phyloP scores from a whole-genome alignment of 768 basidiomycete genomes.

The Tricholoma bakamatsutake region DNA sequence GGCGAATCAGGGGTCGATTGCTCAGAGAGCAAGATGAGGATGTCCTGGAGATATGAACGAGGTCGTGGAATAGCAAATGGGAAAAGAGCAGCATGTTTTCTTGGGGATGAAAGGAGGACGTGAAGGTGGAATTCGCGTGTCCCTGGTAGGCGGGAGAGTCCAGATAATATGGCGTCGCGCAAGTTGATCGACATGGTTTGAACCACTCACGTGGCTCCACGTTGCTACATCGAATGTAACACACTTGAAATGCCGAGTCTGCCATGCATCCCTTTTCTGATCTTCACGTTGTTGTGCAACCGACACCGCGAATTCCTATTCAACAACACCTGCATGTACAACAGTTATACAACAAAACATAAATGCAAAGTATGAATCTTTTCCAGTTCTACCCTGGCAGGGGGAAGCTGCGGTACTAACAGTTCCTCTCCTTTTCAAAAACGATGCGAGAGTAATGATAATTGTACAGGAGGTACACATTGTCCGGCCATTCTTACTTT shows the following conservation, averaged over 20 bases:
- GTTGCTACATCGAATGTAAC: no score
- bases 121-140: constrained; percentile 71
- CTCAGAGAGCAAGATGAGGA: constrained; percentile 72
- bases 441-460: neutral
- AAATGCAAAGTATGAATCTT: no score
- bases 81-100: constrained; percentile 64
- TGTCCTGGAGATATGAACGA: constrained; percentile 65
- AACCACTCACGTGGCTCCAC: neutral
- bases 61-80: constrained; percentile 68
- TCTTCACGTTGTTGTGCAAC: no score
- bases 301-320: no score
- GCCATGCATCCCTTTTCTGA: no score
- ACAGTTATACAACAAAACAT: no score
- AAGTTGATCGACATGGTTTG: constrained; percentile 29
- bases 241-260: no score
- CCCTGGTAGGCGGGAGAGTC: constrained; percentile 54
- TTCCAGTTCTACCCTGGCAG: no score
- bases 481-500: neutral
- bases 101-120: constrained; percentile 61
- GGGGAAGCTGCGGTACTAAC: no score
- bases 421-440: neutral
- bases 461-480: neutral
- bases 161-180: constrained; percentile 55
- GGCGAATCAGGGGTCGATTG: constrained; percentile 42
- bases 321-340: no score